A percentile compares a stretch with the other conserved stretches of the same genome.
Conservation (phyloP, 1,284 basidiomycete species). For the Rhizoctonia solani region DNA sequence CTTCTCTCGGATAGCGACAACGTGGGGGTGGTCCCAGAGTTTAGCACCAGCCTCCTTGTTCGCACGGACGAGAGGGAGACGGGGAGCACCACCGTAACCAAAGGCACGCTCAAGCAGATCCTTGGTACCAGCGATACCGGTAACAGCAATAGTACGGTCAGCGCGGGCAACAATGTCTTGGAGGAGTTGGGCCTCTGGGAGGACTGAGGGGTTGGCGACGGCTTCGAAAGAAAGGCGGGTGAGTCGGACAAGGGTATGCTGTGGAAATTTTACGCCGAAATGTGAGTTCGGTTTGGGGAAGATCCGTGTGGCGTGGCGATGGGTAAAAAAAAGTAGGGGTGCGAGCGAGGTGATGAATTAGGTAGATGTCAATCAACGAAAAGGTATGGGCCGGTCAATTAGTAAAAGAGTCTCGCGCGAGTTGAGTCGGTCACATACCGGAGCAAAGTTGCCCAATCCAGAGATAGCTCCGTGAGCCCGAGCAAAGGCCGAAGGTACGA, state of each 20-base stretch:
- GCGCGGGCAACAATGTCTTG: conserved; percentile 80
- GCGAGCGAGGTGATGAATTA: not conserved
- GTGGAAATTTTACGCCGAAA: conserved; percentile 25
- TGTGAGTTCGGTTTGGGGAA: not conserved
- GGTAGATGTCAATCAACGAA: no score
- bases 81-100: conserved; percentile 76
- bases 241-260: conserved; percentile 65
- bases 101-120: conserved; percentile 67
- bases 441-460: conserved; percentile 77
- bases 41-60: conserved; percentile 51
- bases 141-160: conserved; percentile 78
- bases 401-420: not conserved
- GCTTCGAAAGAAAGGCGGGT: conserved; percentile 64
- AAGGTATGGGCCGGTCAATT: conserved; percentile 16
- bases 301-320: not conserved
- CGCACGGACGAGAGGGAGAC: conserved; percentile 73
- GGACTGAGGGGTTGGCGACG: conserved; percentile 55
- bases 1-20: conserved; percentile 63
- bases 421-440: conserved; percentile 53
- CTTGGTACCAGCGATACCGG: conserved; percentile 83
- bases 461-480: conserved; percentile 81
- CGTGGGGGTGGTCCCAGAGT: conserved; percentile 72
- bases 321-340: conserved; percentile 38
- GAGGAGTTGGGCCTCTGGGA: conserved; percentile 71
- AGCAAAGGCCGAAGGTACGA: conserved; percentile 69